Conservation (phyloP, 139 green algal genomes). For the Klebsormidium nitens region DNA sequence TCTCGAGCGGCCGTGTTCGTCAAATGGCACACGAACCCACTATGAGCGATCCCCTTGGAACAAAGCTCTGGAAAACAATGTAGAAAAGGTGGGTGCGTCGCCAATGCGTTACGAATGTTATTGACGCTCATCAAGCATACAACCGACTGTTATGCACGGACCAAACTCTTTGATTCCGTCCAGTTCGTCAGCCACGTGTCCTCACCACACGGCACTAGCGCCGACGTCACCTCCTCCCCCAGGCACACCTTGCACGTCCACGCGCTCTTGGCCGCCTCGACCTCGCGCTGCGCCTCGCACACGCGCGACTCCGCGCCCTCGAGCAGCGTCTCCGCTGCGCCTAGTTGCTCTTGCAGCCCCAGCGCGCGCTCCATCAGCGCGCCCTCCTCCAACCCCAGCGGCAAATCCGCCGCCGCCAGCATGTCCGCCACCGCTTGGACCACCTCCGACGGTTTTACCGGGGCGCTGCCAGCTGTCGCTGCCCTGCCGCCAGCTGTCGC, state of each 20-base stretch:
- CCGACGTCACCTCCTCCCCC: slow-evolving; percentile 42
- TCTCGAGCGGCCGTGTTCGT: no score
- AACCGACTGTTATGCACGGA: no score
- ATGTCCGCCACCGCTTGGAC: slow-evolving; percentile 55
- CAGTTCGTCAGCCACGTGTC: no score
- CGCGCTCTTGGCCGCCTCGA: slow-evolving; percentile 20
- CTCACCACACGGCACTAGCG: slow-evolving; percentile 54
- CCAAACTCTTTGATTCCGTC: no score
- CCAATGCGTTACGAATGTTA: no score
- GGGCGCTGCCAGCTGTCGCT: background rate
- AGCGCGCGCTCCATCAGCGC: slow-evolving; percentile 48
- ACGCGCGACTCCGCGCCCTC: background rate
- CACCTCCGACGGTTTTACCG: slow-evolving; percentile 45
- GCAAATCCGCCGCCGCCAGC: slow-evolving; percentile 55
- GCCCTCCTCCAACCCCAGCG: slow-evolving; percentile 44
- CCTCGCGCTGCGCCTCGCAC: slow-evolving; percentile 8
- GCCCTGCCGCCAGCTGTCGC: no score
- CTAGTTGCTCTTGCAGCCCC: slow-evolving; percentile 42
- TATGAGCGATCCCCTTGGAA: no score
- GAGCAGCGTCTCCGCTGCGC: slow-evolving; percentile 1
- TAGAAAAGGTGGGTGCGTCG: no score
- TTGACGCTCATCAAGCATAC: no score
- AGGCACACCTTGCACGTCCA: slow-evolving; percentile 65
- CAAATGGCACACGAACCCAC: no score
- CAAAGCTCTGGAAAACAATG: no score